Evolutionary conservation across 2,329 filamentous ascomycete species (phyloP).

Genomic region (Aspergillus sp.): DNA sequence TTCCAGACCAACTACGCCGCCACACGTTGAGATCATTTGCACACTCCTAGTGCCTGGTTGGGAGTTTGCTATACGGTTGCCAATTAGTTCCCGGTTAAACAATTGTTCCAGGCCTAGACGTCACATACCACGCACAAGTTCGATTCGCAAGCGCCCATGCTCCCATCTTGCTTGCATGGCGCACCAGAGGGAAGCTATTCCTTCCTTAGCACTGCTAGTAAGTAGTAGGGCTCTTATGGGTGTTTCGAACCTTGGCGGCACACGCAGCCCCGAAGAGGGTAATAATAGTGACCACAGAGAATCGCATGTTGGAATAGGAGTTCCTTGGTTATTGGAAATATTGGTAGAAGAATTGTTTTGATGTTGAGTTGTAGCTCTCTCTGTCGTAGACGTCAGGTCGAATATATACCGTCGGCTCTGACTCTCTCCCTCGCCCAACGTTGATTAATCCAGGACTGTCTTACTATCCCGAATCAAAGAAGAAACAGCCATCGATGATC

Average conservation of each 20-base stretch:
- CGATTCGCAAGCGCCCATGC: constrained; percentile 2
- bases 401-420: neutral
- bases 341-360: neutral
- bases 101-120: neutral
- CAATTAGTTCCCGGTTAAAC: neutral
- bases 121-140: constrained; percentile 6
- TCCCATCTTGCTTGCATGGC: constrained; percentile 3
- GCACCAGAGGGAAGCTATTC: constrained; percentile 3
- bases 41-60: neutral
- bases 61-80: constrained; percentile 1
- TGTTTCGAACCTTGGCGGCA: constrained; percentile 2
- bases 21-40: neutral
- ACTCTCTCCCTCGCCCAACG: neutral
- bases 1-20: too few relatives aligned
- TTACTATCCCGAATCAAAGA: neutral
- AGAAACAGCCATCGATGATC: neutral
- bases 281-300: neutral
- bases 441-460: neutral
- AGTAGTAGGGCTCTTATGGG: neutral
- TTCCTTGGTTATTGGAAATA: neutral
- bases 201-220: neutral
- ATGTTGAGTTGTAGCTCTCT: neutral
- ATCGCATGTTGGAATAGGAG: neutral
- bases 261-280: neutral
- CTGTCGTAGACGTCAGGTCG: neutral